phyloP scores from a whole-genome alignment of 495 filamentous ascomycete species.

The Hypoxylon subgilvum region DNA sequence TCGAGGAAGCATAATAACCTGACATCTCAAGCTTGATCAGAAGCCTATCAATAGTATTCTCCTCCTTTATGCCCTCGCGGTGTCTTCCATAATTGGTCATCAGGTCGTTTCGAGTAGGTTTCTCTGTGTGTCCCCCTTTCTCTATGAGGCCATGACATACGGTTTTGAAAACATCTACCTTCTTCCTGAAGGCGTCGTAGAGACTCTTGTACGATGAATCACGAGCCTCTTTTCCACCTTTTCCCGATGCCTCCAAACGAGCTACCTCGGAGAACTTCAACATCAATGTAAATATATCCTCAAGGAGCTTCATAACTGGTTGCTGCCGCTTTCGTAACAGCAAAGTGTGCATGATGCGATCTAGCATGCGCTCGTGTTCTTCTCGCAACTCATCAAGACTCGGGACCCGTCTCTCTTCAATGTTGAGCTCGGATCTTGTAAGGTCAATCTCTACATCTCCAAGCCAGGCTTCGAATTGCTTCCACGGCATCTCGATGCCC shows the following conservation, averaged over 20 bases:
- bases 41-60: constrained; percentile 60
- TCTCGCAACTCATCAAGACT: constrained; percentile 69
- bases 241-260: constrained; percentile 27
- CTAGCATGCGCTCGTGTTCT: constrained; percentile 78
- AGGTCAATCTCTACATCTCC: constrained; percentile 64
- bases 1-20: constrained; percentile 55
- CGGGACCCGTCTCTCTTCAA: constrained; percentile 48
- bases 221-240: constrained; percentile 43
- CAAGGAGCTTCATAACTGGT: constrained; percentile 73
- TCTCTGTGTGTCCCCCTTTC: constrained; percentile 63
- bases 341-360: constrained; percentile 76
- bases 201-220: constrained; percentile 55
- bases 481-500: constrained; percentile 74
- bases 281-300: constrained; percentile 76
- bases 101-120: constrained; percentile 44
- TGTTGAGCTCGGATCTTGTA: constrained; percentile 22
- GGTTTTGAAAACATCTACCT: constrained; percentile 70
- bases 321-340: constrained; percentile 73
- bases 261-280: constrained; percentile 64
- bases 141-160: constrained; percentile 66
- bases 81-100: constrained; percentile 36
- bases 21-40: constrained; percentile 66
- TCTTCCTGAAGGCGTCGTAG: constrained; percentile 69
- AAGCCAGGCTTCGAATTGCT: constrained; percentile 68
- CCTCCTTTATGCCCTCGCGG: constrained; percentile 38